phyloP scores from a whole-genome alignment of 140 eudicot species.

The Cichorium intybus region DNA sequence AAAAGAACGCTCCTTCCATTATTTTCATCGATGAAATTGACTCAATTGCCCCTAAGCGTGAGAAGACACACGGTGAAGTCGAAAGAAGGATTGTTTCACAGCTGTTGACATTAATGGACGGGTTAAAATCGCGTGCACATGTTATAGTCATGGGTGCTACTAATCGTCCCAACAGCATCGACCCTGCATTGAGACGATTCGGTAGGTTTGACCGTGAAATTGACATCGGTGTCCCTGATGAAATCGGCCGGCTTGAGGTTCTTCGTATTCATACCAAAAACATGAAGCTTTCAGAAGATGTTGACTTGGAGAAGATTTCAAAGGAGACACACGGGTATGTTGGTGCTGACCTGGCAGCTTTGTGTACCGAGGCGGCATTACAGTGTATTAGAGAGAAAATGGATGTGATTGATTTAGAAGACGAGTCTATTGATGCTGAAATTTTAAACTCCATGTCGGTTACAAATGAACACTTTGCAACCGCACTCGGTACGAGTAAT shows the following conservation, averaged over 20 bases:
- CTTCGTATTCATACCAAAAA: constrained; percentile 87
- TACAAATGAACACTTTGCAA: constrained; percentile 67
- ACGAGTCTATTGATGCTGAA: constrained; percentile 81
- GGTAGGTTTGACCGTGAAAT: constrained; percentile 87
- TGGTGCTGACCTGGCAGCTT: constrained; percentile 90
- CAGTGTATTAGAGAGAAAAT: constrained; percentile 94
- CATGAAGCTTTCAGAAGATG: constrained; percentile 82
- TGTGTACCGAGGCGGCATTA: constrained; percentile 89
- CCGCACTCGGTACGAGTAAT: constrained; percentile 83
- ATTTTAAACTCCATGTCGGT: constrained; percentile 86
- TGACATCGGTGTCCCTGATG: constrained; percentile 91
- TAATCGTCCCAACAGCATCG: constrained; percentile 86
- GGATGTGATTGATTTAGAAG: constrained; percentile 92
- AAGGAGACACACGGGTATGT: constrained; percentile 91
- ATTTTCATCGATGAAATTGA: constrained; percentile 78
- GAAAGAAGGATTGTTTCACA: constrained; percentile 86
- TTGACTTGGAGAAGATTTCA: constrained; percentile 69
- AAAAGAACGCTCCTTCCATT: constrained; percentile 78
- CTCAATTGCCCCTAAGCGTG: constrained; percentile 83
- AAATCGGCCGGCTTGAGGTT: constrained; percentile 79
- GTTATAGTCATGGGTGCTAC: constrained; percentile 90
- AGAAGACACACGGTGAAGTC: constrained; percentile 84
- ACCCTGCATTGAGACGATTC: constrained; percentile 75
- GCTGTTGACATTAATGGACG: constrained; percentile 81
- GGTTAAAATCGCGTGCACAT: constrained; percentile 76